Evolutionary conservation across 108 stramenopile species (phyloP), one percentile per base, ranked within the genome.

Genomic region (Mediolabrus comicus): DNA sequence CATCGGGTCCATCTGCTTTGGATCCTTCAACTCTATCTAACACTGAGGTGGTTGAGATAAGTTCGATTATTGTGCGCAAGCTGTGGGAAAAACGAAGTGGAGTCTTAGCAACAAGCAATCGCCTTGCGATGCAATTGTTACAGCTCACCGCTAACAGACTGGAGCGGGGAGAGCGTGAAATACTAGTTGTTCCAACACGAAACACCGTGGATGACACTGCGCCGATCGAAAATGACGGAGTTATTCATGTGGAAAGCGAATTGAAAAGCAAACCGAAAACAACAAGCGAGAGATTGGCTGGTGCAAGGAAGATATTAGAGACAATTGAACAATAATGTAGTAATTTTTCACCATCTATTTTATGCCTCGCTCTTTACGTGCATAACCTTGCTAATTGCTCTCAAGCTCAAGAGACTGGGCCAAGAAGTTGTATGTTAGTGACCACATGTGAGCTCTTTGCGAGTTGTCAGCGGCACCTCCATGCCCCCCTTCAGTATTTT

Each of bases 401-500:
- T 49, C 46, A 22, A 49, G 46, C 19, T 24, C 46, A 8, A 49
- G 54, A 59, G 59, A 30, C 33, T 36, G 34, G 17, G 61, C 61
- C 10, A 66, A 2, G 38, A 81, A 81, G 36, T 73, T 52, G 53
- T 73, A 72, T 14, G 59, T 68, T 8, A 81, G 69, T 12, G 76
- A 41, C 67, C 51, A 54, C 83, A 83, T 83, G 81, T 80, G 86
- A 8, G 86, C 86, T 10, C 71, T 65, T 53, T 95, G 94, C 65
- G 84, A 81, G 36, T 85, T 79, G 74, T 95, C 87, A 11, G 94
- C 94, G 24, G 95, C 92, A 22, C 95, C 95, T 8, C 87, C 87
- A 31, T 65, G 65, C 8, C 95, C 92, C 10, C 92, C 93, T 74
- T 96, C 95, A 22, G 90, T 91, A 53, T 94, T 94, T 54, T 96